Evolutionary conservation across 345 rosid genomes (phyloP).

Genomic region (thale cress (Arabidopsis thaliana)): DNA sequence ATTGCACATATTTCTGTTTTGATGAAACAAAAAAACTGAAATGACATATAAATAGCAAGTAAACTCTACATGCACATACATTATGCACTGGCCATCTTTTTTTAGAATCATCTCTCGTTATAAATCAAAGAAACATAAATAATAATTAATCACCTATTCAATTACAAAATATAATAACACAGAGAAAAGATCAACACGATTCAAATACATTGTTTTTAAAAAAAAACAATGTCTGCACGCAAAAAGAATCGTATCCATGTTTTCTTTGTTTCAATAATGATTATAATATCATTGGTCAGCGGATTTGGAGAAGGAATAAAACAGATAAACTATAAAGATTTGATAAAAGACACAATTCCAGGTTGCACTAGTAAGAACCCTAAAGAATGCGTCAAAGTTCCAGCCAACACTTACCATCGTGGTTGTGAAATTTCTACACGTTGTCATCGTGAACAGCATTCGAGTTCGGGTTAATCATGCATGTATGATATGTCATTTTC

Average conservation of each 20-base stretch:
- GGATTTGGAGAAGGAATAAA: not conserved
- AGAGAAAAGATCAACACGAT: not conserved
- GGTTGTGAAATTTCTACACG: not conserved
- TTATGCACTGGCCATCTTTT: not conserved
- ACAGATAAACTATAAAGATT: not conserved
- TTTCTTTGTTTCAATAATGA: not conserved
- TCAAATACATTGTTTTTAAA: not conserved
- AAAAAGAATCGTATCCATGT: not conserved
- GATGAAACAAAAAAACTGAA: too few species aligned
- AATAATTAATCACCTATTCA: not conserved
- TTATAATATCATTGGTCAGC: not conserved
- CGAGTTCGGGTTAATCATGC: too few species aligned
- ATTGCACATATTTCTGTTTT: too few species aligned
- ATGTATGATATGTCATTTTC: too few species aligned
- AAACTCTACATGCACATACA: too few species aligned
- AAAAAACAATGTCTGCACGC: not conserved
- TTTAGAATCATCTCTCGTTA: not conserved
- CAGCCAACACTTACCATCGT: not conserved
- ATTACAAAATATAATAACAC: not conserved
- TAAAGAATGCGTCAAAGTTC: not conserved
- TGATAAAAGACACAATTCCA: not conserved
- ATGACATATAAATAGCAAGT: not conserved
- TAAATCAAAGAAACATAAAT: too few species aligned
- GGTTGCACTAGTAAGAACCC: not conserved
- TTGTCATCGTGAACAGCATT: not conserved